These are phyloP conservation scores for Cyberlindnera lachancei DNA, from an alignment of 805 yeast genomes.

Conservation along the genomic window DNA sequence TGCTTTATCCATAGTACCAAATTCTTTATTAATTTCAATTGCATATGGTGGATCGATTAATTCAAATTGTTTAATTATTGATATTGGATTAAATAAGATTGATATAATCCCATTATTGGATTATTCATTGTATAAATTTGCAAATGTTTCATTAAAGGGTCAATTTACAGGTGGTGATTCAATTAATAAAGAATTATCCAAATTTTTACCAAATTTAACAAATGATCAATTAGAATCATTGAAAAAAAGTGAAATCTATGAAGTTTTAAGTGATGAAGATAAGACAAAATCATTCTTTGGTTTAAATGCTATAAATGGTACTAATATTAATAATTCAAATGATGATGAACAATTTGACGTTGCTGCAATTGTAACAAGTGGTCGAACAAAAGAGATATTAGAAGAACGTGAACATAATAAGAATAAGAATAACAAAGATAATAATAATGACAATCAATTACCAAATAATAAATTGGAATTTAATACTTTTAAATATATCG, in stretches of 20 bases:
- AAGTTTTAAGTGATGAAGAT: conserved; percentile 66
- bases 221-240: conserved; percentile 60
- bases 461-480: conserved; percentile 65
- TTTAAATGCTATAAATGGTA: conserved; percentile 42
- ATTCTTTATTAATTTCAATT: conserved; percentile 60
- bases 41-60: conserved; percentile 63
- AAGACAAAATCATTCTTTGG: conserved; percentile 57
- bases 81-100: conserved; percentile 68
- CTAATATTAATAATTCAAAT: too few species aligned
- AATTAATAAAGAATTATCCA: conserved; percentile 48
- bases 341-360: conserved; percentile 81
- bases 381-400: conserved; percentile 61
- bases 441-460: conserved; percentile 29
- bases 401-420: conserved; percentile 52
- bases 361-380: conserved; percentile 81
- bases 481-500: conserved; percentile 68
- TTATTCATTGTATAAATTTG: conserved; percentile 52
- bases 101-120: conserved; percentile 79
- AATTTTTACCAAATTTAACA: conserved; percentile 51
- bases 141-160: conserved; percentile 38
- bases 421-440: conserved; percentile 35
- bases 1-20: conserved; percentile 64
- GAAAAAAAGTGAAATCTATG: conserved; percentile 70
- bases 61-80: conserved; percentile 68
- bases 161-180: conserved; percentile 62